phyloP scores from a whole-genome alignment of 176 grass and related monocot species.

The Oryza meyeriana region DNA sequence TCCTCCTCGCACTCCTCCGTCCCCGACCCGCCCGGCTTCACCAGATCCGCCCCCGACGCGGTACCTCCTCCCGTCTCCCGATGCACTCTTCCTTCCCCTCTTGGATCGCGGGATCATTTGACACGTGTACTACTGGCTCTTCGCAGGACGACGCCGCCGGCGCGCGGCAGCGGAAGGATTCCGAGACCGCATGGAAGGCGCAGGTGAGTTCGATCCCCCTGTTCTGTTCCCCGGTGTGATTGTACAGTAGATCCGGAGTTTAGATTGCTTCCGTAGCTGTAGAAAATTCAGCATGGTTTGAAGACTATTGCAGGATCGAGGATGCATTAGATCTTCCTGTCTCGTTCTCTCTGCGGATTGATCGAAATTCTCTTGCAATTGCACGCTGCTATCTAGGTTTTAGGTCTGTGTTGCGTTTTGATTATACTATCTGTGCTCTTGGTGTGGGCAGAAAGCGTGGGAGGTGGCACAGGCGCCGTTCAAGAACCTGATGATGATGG shows the following conservation, averaged over 20 bases:
- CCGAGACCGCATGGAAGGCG: conserved; percentile 81
- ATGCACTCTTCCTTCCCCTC: neutral
- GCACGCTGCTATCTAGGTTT: neutral
- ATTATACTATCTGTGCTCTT: conserved; percentile 1
- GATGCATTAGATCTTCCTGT: neutral
- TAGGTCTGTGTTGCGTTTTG: neutral
- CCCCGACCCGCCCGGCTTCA: conserved; percentile 78
- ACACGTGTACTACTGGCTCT: neutral
- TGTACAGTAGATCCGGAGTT: neutral
- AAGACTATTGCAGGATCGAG: neutral
- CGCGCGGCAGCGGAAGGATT: conserved; percentile 81
- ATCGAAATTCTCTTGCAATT: neutral
- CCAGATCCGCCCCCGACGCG: conserved; percentile 61
- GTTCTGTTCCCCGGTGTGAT: neutral
- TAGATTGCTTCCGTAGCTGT: neutral
- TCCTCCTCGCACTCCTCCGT: conserved; percentile 43
- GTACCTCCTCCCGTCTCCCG: conserved; percentile 28
- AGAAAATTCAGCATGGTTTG: neutral
- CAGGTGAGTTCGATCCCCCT: conserved; percentile 50
- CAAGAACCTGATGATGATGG: conserved; percentile 99
- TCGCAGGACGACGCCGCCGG: conserved; percentile 71
- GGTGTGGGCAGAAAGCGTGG: conserved; percentile 82
- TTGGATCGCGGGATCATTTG: neutral
- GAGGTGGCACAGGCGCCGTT: conserved; percentile 93
- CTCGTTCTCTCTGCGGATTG: neutral